phyloP scores from a whole-genome alignment of 2,329 filamentous ascomycete species.

The Fusarium agapanthi region DNA sequence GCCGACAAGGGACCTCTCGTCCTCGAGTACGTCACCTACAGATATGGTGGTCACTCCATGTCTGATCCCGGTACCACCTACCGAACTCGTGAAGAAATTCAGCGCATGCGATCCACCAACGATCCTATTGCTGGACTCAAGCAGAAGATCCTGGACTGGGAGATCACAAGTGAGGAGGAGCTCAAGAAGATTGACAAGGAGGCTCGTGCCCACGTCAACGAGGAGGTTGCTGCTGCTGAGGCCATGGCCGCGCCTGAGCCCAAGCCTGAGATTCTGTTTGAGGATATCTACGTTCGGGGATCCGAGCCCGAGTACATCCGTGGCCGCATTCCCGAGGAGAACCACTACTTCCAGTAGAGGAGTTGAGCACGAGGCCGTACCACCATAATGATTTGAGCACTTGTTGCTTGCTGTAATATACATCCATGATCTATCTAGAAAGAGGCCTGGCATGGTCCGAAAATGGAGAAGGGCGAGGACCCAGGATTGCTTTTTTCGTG shows the following conservation, averaged over 20 bases:
- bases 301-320: slow-evolving; percentile 42
- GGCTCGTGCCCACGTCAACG: slow-evolving; percentile 83
- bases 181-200: slow-evolving; percentile 97
- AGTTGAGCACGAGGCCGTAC: slow-evolving; percentile 20
- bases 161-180: slow-evolving; percentile 89
- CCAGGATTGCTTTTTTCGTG: slow-evolving; percentile 34
- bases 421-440: slow-evolving; percentile 43
- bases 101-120: slow-evolving; percentile 98
- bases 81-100: slow-evolving; percentile 98
- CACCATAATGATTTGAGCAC: slow-evolving; percentile 47
- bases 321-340: slow-evolving; percentile 38
- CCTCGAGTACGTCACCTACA: slow-evolving; percentile 98
- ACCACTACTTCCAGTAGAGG: slow-evolving; percentile 37
- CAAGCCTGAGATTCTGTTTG: slow-evolving; percentile 84
- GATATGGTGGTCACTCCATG: slow-evolving; percentile 99
- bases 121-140: slow-evolving; percentile 98
- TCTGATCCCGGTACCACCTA: slow-evolving; percentile 99
- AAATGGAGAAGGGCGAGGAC: slow-evolving; percentile 37
- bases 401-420: slow-evolving; percentile 46
- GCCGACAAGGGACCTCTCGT: slow-evolving; percentile 92
- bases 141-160: slow-evolving; percentile 98
- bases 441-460: slow-evolving; percentile 38
- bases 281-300: slow-evolving; percentile 56
- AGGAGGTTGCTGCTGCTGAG: slow-evolving; percentile 91
- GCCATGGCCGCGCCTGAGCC: slow-evolving; percentile 83